Base-by-base conservation (phyloP, 768 basidiomycete genomes). In the Leccinum sublutescens region DNA sequence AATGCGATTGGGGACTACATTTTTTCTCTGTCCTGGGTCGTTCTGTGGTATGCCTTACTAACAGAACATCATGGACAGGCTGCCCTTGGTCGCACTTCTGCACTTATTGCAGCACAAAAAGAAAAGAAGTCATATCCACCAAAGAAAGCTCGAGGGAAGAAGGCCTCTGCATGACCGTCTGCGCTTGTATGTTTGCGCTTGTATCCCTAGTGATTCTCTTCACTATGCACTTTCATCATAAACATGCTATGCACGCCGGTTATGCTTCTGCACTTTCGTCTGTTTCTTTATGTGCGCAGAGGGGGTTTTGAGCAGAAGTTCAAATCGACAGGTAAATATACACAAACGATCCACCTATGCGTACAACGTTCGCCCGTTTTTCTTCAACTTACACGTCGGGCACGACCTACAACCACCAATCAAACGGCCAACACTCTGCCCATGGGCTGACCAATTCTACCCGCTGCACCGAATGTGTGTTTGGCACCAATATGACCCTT, bases 111-210 rank as follows among this genome's bases (percentile, higher is more conserved):
- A 27, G 75, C 89, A 54, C 87, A 90, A 77, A 85, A 81, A 70
- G 85, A 87, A 73, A 88, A 83, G 74, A 91, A 88, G 75, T 69
- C 83, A 11, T 66, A 74, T 64, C 88, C 81, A 68, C 77, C 82
- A 52, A 91, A 84, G 82, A 91, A 91, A 78, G 62, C 77, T 61
- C 81, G 91, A 67, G 89, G 90, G 57, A 87, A 85, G 80, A 91
- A 89, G 76, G 72, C 66, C 19, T 29, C 56, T 33, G 62, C 62
- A 66, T 71, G 59, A 74, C 33, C 55, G 34, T 51, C 47, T 57
- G 38, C 34, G 56, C 62, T 47, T 74, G 64, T 73, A 71, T 70
- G 34, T 51, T 43, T 57, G 34, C 34, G 56, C 60, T 47, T 74
- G 64, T 73, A 71, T 70, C 53, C 50, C 59, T 67, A 71, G 61